Evolutionary conservation across 192 early-diverging fungal genomes (phyloP), one percentile per base, ranked within the genome.

Genomic region (Mortierella alpina): DNA sequence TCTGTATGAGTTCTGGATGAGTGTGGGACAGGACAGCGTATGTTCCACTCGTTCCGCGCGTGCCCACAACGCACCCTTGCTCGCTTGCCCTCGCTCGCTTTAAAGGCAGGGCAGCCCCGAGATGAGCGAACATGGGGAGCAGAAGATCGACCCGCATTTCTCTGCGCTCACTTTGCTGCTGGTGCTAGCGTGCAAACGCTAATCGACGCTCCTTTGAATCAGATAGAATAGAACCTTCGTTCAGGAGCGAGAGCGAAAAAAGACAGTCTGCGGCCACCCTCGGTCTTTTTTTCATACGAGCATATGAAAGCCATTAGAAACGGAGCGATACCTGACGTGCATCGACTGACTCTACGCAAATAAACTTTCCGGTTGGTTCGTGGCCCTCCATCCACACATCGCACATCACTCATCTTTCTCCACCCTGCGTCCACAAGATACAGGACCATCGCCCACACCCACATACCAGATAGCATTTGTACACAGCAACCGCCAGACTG

Each of bases 291-390:
- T 47, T 67, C 64, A 69, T 69, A 59, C 60, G 68, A 20, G 17
- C 54, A 22, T 55, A 22, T 55, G 52, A 66, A 66, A 39, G 9
- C 41, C 4, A 9, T 41, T 1, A 59, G 39, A 5, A 41, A 22
- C 17, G 50, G 50, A 12, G 11, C 13, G 13, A 12, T 51, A n/a
- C 17, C 50, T n/a, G 50, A 15, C 50, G 11, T n/a, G 11, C 17
- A n/a, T 12, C 17, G 50, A 51, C 50, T 51, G 44, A 48, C 60
- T 6, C 45, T 22, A 12, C 20, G 40, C 6, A 58, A 57, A 56
- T 71, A 71, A 71, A 71, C 69, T 71, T 71, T 71, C 69, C 69
- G 69, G 61, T 45, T 47, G 51, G 60, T 53, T 59, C 66, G 54
- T 68, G 57, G 57, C 15, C 48, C 47, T 55, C 54, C 15, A 55